phyloP scores from a whole-genome alignment of 2,329 filamentous ascomycete species.

The Aspergillus brunneoviolaceus region DNA sequence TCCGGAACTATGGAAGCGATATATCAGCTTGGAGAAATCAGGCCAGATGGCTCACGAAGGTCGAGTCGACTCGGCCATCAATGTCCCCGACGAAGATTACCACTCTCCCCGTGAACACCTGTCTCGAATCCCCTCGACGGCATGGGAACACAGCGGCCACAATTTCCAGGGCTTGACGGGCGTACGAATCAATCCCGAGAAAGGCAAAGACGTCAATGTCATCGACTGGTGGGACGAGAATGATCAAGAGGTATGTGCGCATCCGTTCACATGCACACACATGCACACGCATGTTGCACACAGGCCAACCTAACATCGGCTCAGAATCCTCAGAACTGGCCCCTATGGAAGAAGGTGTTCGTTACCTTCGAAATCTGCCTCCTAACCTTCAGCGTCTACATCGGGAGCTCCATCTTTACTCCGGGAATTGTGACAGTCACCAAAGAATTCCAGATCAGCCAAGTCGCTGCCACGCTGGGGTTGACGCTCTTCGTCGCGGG shows the following conservation, averaged over 20 bases:
- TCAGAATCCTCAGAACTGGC: constrained; percentile 51
- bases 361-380: constrained; percentile 50
- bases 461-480: constrained; percentile 43
- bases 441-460: constrained; percentile 41
- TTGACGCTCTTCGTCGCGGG: constrained; percentile 52
- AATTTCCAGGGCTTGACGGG: constrained; percentile 42
- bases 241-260: constrained; percentile 42
- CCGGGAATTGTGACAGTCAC: constrained; percentile 44
- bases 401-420: constrained; percentile 51
- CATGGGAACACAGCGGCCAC: constrained; percentile 22
- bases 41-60: constrained; percentile 44
- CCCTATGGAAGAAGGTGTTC: constrained; percentile 42
- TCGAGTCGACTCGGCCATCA: constrained; percentile 37
- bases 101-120: constrained; percentile 17
- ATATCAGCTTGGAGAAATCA: constrained; percentile 52
- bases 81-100: constrained; percentile 34
- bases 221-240: constrained; percentile 51
- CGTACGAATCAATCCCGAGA: constrained; percentile 51
- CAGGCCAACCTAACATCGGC: not conserved
- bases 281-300: not conserved
- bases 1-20: constrained; percentile 49
- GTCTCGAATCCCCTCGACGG: constrained; percentile 14
- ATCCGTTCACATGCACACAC: not conserved
- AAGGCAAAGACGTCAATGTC: constrained; percentile 51
- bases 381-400: constrained; percentile 52